phyloP scores from a whole-genome alignment of 768 basidiomycete species.

The Tricholoma terreum region DNA sequence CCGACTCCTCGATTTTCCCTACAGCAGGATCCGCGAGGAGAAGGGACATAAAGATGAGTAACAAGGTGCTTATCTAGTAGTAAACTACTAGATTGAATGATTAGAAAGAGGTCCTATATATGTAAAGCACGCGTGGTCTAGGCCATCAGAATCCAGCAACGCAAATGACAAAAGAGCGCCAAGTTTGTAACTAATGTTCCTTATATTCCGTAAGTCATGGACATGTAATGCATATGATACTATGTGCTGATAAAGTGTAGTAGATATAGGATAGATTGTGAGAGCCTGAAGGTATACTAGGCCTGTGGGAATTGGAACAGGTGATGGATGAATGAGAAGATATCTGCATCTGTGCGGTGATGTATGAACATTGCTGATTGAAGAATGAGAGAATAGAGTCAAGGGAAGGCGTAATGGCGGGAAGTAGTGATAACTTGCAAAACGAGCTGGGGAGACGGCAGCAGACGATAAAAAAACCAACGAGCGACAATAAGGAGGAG shows the following conservation, averaged over 20 bases:
- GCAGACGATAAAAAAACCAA: constrained; percentile 2
- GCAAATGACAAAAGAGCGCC: constrained; percentile 2
- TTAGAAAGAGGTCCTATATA: constrained; percentile 2
- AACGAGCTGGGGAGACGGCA: constrained; percentile 26
- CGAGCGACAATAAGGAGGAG: constrained; percentile 2
- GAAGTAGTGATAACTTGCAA: constrained; percentile 10
- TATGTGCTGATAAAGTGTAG: constrained; percentile 36
- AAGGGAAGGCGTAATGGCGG: constrained; percentile 13
- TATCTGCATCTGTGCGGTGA: constrained; percentile 6
- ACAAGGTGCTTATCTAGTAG: constrained; percentile 13
- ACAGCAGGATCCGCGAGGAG: constrained; percentile 48
- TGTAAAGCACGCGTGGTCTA: background rate
- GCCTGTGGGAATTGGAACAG: constrained; percentile 16
- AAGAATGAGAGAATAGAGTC: constrained; percentile 18
- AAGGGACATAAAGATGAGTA: constrained; percentile 48
- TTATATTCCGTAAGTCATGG: constrained; percentile 16
- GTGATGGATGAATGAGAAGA: constrained; percentile 6
- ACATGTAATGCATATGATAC: constrained; percentile 29
- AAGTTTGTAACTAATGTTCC: constrained; percentile 12
- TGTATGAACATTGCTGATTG: constrained; percentile 13
- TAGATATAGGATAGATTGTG: constrained; percentile 44
- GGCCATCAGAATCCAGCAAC: background rate
- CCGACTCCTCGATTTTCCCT: constrained; percentile 35
- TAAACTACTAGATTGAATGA: too few species aligned
- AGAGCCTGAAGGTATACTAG: constrained; percentile 25